Conservation (phyloP, 192 early-diverging fungal species). For the Umbelopsis sp. region DNA sequence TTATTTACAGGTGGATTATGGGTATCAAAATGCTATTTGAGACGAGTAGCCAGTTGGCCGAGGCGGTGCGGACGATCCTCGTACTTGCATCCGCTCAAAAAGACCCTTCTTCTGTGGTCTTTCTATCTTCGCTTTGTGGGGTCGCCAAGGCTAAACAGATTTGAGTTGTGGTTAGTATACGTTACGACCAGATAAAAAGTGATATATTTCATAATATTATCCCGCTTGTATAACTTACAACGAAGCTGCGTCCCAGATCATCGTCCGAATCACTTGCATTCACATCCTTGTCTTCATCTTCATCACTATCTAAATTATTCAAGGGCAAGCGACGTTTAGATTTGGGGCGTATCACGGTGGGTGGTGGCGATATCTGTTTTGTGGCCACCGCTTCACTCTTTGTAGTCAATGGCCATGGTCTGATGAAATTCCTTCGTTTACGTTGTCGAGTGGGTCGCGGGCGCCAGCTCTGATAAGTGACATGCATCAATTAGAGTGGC, state of each 20-base stretch:
- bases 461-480: not conserved
- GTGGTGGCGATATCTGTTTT: not conserved
- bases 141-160: conserved; percentile 1
- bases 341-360: not conserved
- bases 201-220: not conserved
- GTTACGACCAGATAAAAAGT: not conserved
- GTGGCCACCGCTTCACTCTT: not conserved
- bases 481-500: not conserved
- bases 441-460: not conserved
- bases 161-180: not conserved
- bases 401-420: not conserved
- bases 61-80: not conserved
- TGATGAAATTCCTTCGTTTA: not conserved
- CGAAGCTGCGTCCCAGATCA: not conserved
- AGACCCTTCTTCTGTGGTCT: not conserved
- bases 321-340: conserved; percentile 12
- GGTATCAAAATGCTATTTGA: conserved; percentile 5
- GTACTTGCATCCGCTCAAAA: conserved; percentile 10
- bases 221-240: not conserved
- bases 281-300: not conserved
- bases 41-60: not conserved
- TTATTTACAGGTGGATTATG: no score
- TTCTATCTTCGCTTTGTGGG: not conserved
- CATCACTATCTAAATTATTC: conserved; percentile 6
- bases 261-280: conserved; percentile 11